Base-by-base conservation (phyloP, 148 eudicot species). In the Vaccinium corymbosum region DNA sequence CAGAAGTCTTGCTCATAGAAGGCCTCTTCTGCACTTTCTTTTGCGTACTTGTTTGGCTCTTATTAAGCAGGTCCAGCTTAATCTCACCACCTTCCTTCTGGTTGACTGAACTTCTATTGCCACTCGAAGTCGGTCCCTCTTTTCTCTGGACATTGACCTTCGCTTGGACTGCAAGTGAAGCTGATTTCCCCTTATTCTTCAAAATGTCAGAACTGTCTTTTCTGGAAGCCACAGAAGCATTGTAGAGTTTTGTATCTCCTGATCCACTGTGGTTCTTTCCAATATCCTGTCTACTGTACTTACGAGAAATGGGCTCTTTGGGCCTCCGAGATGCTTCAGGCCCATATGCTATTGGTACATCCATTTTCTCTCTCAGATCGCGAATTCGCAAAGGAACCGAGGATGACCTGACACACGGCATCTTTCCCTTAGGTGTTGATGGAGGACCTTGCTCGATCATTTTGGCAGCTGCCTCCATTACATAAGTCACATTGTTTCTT, bases 401-500 rank as follows among this genome's bases (percentile, higher is more conserved):
- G 46, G 98, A 87, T 81, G 97, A 89, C 46, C 90, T 91, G 84
- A 92, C 83, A 22, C 90, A 86, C 19, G 91, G 83, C 57, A 83
- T 76, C 81, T 89, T 92, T 52, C 72, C 66, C 85, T 89, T 87
- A 80, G 83, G 49, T 87, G 86, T 83, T 66, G 93, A 83, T 72
- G 79, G 90, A 74, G 95, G 95, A 86, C 90, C 86, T 85, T 94
- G 91, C 72, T 92, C 96, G 52, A 93, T 89, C 50, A 97, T 92
- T 84, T 92, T 94, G 74, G 99, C 85, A 86, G 97, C 95, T 76
- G 94, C 94, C 85, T 94, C 97, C 92, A 97, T 89, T 74, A 94
- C 86, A 76, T 90, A 97, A 57, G 92, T 92, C 55, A 94, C 91
- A 89, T 94, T 90, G 84, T 91, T 92, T 68, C 95, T 87, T 32